A percentile compares a stretch with the other conserved stretches of the same genome.
Evolutionary conservation across 495 filamentous ascomycete species (phyloP).

Genomic region (Podospora tetraspora): DNA sequence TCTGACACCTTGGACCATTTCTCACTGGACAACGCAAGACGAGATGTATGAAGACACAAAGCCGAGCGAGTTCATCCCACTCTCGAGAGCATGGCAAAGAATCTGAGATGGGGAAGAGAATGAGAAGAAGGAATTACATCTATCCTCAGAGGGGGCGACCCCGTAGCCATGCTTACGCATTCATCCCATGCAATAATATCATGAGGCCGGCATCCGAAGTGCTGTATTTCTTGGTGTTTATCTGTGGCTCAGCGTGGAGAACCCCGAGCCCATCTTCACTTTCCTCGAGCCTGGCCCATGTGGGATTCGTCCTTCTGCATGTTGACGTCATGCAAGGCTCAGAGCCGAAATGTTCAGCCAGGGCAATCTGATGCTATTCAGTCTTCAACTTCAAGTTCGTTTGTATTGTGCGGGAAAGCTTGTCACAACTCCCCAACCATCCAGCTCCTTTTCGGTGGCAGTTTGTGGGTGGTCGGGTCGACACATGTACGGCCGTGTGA

Average conservation of each 20-base stretch:
- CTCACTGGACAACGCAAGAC: too few species aligned
- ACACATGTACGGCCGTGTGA: not conserved
- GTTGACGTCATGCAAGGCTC: not conserved
- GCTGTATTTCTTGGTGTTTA: not conserved
- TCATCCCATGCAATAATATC: too few species aligned
- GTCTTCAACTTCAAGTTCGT: not conserved
- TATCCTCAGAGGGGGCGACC: too few species aligned
- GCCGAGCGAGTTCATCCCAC: too few species aligned
- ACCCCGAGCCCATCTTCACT: too few species aligned
- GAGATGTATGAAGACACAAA: too few species aligned
- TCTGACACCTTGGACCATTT: too few species aligned
- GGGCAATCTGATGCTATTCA: not conserved
- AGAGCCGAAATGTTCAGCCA: not conserved
- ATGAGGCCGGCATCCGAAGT: not conserved
- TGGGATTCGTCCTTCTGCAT: not conserved
- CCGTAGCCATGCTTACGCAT: too few species aligned
- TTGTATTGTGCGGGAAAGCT: not conserved
- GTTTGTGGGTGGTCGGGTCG: not conserved
- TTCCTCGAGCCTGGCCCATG: not conserved
- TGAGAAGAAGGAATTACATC: too few species aligned
- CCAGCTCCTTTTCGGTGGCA: not conserved
- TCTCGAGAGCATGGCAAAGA: too few species aligned
- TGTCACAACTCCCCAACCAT: not conserved
- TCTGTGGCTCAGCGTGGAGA: not conserved
- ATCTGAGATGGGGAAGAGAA: too few species aligned